These are phyloP conservation scores for Aureobasidium melanogenum DNA, from an alignment of 2,329 filamentous ascomycete genomes.

Conservation along the genomic window DNA sequence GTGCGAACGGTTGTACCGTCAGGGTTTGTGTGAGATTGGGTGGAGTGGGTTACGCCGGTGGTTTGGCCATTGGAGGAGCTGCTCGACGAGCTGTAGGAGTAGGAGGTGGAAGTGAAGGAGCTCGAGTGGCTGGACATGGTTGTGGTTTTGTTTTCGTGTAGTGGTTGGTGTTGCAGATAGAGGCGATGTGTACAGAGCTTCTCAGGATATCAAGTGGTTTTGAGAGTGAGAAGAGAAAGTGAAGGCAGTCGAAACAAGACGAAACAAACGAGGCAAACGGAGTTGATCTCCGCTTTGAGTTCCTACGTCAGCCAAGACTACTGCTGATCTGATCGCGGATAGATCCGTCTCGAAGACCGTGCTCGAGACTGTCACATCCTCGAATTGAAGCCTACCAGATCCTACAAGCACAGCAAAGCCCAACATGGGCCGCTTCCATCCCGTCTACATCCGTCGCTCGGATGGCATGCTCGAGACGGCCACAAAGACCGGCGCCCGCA, in stretches of 20 bases:
- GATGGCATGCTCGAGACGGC: slow-evolving; percentile 42
- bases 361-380: background rate
- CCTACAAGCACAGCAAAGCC: background rate
- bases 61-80: slow-evolving; percentile 16
- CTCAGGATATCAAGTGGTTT: background rate
- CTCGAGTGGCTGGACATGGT: slow-evolving; percentile 15
- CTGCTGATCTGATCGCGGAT: background rate
- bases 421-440: slow-evolving; percentile 38
- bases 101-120: slow-evolving; percentile 14
- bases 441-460: slow-evolving; percentile 39
- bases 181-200: no score
- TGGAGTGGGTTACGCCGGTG: slow-evolving; percentile 18
- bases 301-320: background rate
- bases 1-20: slow-evolving; percentile 20
- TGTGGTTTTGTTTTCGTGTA: background rate
- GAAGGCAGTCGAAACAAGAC: background rate
- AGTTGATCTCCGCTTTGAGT: background rate
- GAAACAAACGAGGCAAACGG: background rate
- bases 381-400: background rate
- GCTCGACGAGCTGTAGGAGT: slow-evolving; percentile 18
- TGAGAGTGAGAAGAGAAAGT: background rate
- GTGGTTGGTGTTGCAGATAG: background rate
- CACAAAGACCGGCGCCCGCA: slow-evolving; percentile 38
- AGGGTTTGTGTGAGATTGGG: slow-evolving; percentile 20
- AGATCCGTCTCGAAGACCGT: background rate